Base-by-base conservation (phyloP, 768 basidiomycete genomes). In the Amanita exitialis region DNA sequence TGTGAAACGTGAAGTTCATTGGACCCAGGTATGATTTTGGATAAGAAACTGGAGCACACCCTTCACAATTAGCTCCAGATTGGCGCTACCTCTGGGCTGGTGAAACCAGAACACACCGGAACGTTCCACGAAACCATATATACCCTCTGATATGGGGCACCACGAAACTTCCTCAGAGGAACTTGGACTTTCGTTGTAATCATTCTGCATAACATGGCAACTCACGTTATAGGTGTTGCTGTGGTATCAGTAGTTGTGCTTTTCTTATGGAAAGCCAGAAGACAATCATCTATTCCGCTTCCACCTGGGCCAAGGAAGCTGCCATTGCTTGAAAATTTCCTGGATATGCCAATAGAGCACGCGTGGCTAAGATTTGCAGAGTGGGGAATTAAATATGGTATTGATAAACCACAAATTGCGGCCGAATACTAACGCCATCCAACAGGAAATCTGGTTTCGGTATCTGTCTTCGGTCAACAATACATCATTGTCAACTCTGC, bases 401-500 rank as follows among this genome's bases (percentile, higher is more conserved):
- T 6, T 55, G 54, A 21, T 6, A 16, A 15, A 42, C 16, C 18
- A 25, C 7, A 15, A 13, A 4, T 23, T 12, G 3, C 5, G 21
- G 2, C 28, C 12, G 30, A 21, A 21, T 16, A 10, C 6, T n/a
- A 12, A 51, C 27, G 9, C 20, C n/a, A 27, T n/a, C 3, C 13
- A 5, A 20, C 16, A 37, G 53, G 55, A 36, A 20, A 34, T 44
- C 6, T 53, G 37, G 45, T 43, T 43, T 36, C 36, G 23, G 28
- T 47, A 32, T 51, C 39, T 25, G 44, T 50, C 37, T 25, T 47
- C 41, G 44, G 53, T 38, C 35, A 53, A 36, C 32, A 32, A 12
- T 66, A 76, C 36, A 41, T 79, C 30, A 58, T 79, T 47, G 25
- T 79, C 23, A 79, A 76, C 57, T 69, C 66, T 0, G 57, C 54